Base-by-base conservation (phyloP, 2,329 filamentous ascomycete genomes). In the Neonectria magnoliae region DNA sequence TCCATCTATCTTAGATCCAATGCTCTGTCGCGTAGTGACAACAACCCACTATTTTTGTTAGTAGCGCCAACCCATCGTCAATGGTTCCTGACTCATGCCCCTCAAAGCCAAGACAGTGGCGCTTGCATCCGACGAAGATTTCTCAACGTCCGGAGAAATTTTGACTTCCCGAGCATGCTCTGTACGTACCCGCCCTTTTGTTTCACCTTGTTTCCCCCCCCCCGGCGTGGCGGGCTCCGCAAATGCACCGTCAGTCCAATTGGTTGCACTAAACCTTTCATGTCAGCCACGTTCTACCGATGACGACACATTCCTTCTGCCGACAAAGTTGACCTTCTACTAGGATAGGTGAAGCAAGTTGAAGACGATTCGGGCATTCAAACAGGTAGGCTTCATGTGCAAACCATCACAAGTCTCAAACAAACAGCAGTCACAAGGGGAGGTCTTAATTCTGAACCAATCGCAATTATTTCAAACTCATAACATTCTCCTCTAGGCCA, bases 401-500 rank as follows among this genome's bases (percentile, higher is more conserved):
- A 18, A 18, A 8, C 8, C 10, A 11, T 44, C 6, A 44, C 13
- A 14, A 7, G 14, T 36, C 14, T 16, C 36, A n/a, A 6, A 8
- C 14, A 7, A n/a, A 38, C 4, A 38, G 16, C 14, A 38, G 7
- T 8, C 6, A 16, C 14, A 5, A 38, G 6, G 5, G 5, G 7
- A 8, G n/a, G 14, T 16, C 36, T 38, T 1, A 1, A 38, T n/a
- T 13, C 2, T 38, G 36, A 38, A 38, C 36, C 36, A 38, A 38
- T 38, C 45, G 47, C 14, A 16, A 60, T 60, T 60, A 64, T 64
- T 65, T 66, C 64, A 70, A 72, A 64, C 53, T 73, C 71, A 51
- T 74, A 72, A 64, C 59, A 68, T 74, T 74, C 68, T 72, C 66
- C 66, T 70, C 68, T 60, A 64, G 68, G 66, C 66, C 66, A 47